Conservation (phyloP, 2,329 filamentous ascomycete species). For the Fusarium palustre region DNA sequence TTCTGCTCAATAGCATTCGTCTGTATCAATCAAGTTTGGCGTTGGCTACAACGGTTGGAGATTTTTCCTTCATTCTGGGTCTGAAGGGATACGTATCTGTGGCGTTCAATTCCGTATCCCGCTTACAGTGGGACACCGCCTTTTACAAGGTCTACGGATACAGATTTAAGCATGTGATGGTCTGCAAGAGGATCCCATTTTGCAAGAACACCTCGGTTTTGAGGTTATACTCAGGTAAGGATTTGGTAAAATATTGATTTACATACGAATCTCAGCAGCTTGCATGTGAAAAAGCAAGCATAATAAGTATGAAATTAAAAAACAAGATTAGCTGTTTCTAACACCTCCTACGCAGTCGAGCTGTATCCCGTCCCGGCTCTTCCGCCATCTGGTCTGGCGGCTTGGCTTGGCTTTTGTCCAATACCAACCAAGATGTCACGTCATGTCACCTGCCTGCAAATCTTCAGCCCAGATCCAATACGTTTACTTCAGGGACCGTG, state of each 20-base stretch:
- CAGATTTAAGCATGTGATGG: conserved; percentile 34
- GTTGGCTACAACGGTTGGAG: conserved; percentile 30
- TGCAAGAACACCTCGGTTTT: conserved; percentile 29
- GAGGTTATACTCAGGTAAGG: neutral
- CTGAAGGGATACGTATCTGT: conserved; percentile 39
- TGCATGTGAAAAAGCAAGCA: conserved; percentile 1
- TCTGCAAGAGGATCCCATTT: conserved; percentile 12
- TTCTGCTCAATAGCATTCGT: conserved; percentile 14
- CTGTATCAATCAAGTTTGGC: conserved; percentile 36
- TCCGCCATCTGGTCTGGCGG: conserved; percentile 30
- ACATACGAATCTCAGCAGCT: neutral
- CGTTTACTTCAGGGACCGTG: conserved; percentile 13
- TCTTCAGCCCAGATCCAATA: conserved; percentile 4
- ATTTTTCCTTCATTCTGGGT: conserved; percentile 32
- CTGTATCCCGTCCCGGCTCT: conserved; percentile 27
- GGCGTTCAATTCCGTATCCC: conserved; percentile 15
- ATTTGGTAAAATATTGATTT: neutral
- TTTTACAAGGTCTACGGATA: conserved; percentile 21
- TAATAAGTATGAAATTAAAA: conserved; percentile 21
- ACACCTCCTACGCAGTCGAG: conserved; percentile 1
- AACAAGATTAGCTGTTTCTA: conserved; percentile 28
- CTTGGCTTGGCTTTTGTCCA: conserved; percentile 16
- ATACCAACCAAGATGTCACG: conserved; percentile 17
- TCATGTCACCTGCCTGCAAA: conserved; percentile 19
- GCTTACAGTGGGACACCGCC: conserved; percentile 30